These are phyloP conservation scores for Haplosporangium sp. DNA, from an alignment of 371 early-diverging fungal species.

Conservation along the genomic window DNA sequence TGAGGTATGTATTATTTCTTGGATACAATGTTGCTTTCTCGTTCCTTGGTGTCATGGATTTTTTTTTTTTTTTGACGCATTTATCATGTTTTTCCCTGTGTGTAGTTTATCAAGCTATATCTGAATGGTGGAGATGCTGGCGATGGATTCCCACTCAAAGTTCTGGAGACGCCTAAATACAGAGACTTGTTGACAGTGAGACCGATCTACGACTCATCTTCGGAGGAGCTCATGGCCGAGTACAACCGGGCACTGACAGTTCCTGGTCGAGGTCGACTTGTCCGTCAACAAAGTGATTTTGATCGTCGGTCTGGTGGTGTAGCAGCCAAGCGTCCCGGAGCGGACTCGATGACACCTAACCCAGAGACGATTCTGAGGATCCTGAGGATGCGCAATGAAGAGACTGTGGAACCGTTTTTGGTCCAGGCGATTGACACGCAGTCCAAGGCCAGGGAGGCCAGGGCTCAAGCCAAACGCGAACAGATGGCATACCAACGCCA, in stretches of 20 bases:
- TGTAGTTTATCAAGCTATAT: conserved; percentile 81
- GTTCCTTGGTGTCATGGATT: background rate
- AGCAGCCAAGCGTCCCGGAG: conserved; percentile 33
- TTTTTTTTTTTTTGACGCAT: background rate
- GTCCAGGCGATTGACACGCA: conserved; percentile 47
- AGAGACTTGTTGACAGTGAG: conserved; percentile 70
- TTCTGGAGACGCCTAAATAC: conserved; percentile 83
- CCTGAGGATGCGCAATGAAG: conserved; percentile 63
- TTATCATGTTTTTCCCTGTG: conserved; percentile 2
- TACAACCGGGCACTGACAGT: conserved; percentile 63
- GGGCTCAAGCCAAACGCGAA: conserved; percentile 47
- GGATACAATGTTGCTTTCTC: background rate
- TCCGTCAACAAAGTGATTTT: conserved; percentile 55
- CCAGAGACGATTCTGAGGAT: conserved; percentile 66
- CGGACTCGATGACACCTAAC: conserved; percentile 58
- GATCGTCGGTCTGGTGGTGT: conserved; percentile 31
- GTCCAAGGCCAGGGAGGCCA: conserved; percentile 38
- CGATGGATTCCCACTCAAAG: conserved; percentile 79
- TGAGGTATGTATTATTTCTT: conserved; percentile 58
- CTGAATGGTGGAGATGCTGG: conserved; percentile 91
- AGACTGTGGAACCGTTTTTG: conserved; percentile 61
- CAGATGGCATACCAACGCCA: conserved; percentile 47
- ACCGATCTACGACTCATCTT: conserved; percentile 69
- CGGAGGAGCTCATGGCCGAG: conserved; percentile 70
- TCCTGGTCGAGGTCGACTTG: conserved; percentile 54